Evolutionary conservation across 148 eudicot species (phyloP).

Genomic region (Polygonum aviculare): DNA sequence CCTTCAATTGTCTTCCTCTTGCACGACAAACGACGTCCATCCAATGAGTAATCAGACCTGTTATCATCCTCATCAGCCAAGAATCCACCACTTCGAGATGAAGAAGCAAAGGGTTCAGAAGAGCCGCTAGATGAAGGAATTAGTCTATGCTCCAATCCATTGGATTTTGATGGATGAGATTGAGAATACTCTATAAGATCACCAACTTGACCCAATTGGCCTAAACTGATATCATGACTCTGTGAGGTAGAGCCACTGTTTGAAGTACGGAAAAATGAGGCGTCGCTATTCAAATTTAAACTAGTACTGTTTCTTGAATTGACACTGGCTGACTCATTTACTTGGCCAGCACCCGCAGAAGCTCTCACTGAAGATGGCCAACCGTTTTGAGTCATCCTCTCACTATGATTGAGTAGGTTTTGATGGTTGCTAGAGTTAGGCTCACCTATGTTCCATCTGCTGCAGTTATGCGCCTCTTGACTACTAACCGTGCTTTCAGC

Average conservation of each 20-base stretch:
- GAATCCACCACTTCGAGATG: conserved; percentile 38
- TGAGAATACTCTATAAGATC: conserved; percentile 30
- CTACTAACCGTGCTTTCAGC: conserved; percentile 30
- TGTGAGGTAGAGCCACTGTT: conserved; percentile 29
- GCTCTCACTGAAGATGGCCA: conserved; percentile 25
- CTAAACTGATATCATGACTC: conserved; percentile 35
- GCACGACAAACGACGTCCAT: conserved; percentile 52
- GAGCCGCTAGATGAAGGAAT: conserved; percentile 33
- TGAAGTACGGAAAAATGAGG: conserved; percentile 33
- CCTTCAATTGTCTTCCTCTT: conserved; percentile 76
- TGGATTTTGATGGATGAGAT: conserved; percentile 22
- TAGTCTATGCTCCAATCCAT: conserved; percentile 25
- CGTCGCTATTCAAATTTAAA: conserved; percentile 27
- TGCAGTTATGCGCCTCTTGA: conserved; percentile 20
- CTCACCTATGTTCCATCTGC: conserved; percentile 29
- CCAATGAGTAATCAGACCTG: conserved; percentile 40
- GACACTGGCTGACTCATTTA: conserved; percentile 28
- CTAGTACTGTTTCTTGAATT: conserved; percentile 30
- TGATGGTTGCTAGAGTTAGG: conserved; percentile 19
- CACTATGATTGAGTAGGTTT: conserved; percentile 20
- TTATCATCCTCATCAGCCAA: conserved; percentile 37
- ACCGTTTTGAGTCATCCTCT: conserved; percentile 21
- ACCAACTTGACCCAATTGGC: conserved; percentile 25
- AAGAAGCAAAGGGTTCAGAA: conserved; percentile 37
- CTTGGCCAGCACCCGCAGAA: conserved; percentile 26